phyloP scores from a whole-genome alignment of 2,329 filamentous ascomycete genomes.

The Purpureocillium lavendulum region DNA sequence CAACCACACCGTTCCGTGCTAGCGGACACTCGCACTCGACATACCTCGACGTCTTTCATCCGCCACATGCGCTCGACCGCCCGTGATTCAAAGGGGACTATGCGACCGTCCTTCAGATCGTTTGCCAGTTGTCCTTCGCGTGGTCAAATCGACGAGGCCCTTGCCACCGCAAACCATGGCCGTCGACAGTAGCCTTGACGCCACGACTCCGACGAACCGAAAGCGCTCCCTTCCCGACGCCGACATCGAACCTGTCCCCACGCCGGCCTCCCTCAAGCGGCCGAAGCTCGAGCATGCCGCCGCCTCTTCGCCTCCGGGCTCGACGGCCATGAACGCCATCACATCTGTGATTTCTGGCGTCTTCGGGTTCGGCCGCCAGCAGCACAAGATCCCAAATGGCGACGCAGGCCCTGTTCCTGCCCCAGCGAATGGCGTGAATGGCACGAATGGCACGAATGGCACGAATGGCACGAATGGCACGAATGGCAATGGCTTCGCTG shows the following conservation, averaged over 20 bases:
- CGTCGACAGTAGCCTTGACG: constrained; percentile 17
- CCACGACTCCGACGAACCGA: constrained; percentile 11
- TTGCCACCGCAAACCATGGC: neutral
- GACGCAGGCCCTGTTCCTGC: neutral
- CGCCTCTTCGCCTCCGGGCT: constrained; percentile 16
- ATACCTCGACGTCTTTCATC: no score
- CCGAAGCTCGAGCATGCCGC: constrained; percentile 20
- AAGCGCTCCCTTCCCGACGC: constrained; percentile 14
- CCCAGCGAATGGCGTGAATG: constrained; percentile 1
- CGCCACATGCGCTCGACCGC: no score
- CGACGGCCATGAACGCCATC: constrained; percentile 20
- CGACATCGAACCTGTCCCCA: constrained; percentile 13
- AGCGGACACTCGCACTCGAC: no score
- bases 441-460: no score
- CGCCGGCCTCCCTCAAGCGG: constrained; percentile 20
- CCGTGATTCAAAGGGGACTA: no score
- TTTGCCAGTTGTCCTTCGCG: no score
- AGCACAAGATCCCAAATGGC: constrained; percentile 3
- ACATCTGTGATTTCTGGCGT: constrained; percentile 21
- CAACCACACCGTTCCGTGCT: no score
- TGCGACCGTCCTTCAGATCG: no score
- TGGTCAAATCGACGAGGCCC: neutral
- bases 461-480: neutral
- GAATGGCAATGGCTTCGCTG: neutral
- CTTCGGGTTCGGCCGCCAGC: constrained; percentile 13